Base-by-base conservation (phyloP, 305 asterid genomes). In the Plantago coronopus region DNA sequence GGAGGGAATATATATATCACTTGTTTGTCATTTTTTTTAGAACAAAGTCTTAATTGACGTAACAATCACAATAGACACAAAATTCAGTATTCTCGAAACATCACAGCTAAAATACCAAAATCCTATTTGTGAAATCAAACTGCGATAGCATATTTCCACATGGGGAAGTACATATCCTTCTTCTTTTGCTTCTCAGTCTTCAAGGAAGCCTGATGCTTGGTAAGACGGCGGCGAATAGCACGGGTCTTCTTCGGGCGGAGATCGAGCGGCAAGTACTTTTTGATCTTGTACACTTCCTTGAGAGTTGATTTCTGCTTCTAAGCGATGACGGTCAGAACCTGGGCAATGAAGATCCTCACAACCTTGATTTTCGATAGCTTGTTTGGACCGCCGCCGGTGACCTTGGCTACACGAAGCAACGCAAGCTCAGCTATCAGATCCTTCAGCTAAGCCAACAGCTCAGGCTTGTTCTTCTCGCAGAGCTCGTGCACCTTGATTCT, bases 361-460 rank as follows among this genome's bases (percentile, higher is more conserved):
- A 80, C 79, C 77, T 80, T 80, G 68, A 86, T 83, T 58, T 83
- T 86, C 53, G 91, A 86, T 27, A 87, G 88, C 81, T 84, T 87
- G 83, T 84, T 87, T 3, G 95, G 86, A 19, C 89, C 89, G 23
- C 93, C 89, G 18, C 89, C 89, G 51, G 95, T 84, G 37, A 82
- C 95, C 63, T 87, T 87, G 13, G 95, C 89, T 49, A 86, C 91
- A 15, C 95, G 71, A 29, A 86, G 80, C 49, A 76, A 69, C 21
- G 95, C 82, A n/a, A 86, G 74, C 78, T 86, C 91, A 63, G 91
- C 85, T 79, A 83, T 86, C 71, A 87, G 78, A 62, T 87, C 95
- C 78, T 82, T 82, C 63, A 87, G 81, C 78, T 84, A 83, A 22
- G 81, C 83, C 67, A 69, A 42, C 3, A 87, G 81, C 11, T 87